These are phyloP conservation scores for Carex cristatella DNA, from an alignment of 176 grass and related monocot genomes.

Conservation along the genomic window DNA sequence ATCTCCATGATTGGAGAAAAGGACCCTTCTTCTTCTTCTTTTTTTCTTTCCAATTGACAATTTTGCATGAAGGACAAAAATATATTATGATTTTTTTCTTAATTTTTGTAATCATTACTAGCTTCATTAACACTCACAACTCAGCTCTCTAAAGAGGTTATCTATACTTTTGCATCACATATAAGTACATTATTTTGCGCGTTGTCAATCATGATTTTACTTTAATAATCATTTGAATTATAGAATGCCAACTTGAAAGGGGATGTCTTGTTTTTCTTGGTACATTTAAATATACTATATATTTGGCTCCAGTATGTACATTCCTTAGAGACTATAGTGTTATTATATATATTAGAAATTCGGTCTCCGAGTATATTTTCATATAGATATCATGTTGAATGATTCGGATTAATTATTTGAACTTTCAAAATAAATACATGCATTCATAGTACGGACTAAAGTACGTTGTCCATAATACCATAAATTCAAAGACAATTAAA, in stretches of 20 bases:
- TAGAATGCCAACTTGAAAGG: not conserved
- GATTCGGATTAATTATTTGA: too few species aligned
- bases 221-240: not conserved
- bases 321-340: not conserved
- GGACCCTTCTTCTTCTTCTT: not conserved
- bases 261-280: too few species aligned
- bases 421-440: too few species aligned
- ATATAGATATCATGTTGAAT: too few species aligned
- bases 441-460: too few species aligned
- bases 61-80: not conserved
- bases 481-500: too few species aligned
- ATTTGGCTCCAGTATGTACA: not conserved
- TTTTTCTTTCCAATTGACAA: not conserved
- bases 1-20: constrained; percentile 4
- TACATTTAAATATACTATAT: not conserved
- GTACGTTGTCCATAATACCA: too few species aligned
- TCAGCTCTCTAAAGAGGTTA: not conserved
- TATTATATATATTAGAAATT: too few species aligned
- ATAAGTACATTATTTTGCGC: not conserved
- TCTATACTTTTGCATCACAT: not conserved
- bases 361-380: too few species aligned
- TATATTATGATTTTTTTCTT: not conserved
- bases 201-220: not conserved
- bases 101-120: not conserved
- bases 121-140: not conserved